Conservation (phyloP, 768 basidiomycete genomes). For the Suillus hirtellus region DNA sequence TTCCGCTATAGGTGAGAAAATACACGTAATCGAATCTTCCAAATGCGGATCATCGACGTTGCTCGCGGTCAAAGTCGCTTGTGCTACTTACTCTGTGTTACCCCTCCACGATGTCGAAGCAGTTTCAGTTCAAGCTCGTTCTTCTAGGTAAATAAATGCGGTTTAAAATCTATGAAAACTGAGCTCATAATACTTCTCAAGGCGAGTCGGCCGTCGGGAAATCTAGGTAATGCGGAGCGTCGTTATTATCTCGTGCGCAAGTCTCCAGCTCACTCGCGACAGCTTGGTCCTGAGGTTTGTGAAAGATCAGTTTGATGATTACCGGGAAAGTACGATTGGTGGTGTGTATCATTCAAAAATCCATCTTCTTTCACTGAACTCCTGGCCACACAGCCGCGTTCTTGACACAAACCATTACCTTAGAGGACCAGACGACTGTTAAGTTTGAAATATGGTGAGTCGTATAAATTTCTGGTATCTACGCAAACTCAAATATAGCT, state of each 20-base stretch:
- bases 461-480: constrained; percentile 11
- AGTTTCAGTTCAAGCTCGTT: constrained; percentile 95
- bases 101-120: constrained; percentile 75
- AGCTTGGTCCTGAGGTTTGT: constrained; percentile 96
- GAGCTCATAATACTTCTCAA: constrained; percentile 34
- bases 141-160: constrained; percentile 68
- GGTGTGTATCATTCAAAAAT: constrained; percentile 43
- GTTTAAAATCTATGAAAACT: not conserved
- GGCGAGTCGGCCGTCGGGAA: constrained; percentile 99
- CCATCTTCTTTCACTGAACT: constrained; percentile 20
- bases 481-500: constrained; percentile 1
- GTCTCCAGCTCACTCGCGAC: constrained; percentile 25
- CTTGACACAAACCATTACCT: constrained; percentile 93
- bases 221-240: constrained; percentile 61
- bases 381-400: constrained; percentile 72
- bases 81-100: constrained; percentile 20
- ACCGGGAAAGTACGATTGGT: constrained; percentile 92
- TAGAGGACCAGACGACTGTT: constrained; percentile 86
- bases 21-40: constrained; percentile 27
- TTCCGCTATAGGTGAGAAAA: constrained; percentile 32
- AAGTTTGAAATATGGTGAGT: constrained; percentile 98
- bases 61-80: constrained; percentile 12
- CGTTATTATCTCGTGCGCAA: constrained; percentile 20
- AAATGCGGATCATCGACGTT: constrained; percentile 7
- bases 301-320: constrained; percentile 94